Evolutionary conservation across 345 rosid species (phyloP).

Genomic region (Pelargonium nanum): DNA sequence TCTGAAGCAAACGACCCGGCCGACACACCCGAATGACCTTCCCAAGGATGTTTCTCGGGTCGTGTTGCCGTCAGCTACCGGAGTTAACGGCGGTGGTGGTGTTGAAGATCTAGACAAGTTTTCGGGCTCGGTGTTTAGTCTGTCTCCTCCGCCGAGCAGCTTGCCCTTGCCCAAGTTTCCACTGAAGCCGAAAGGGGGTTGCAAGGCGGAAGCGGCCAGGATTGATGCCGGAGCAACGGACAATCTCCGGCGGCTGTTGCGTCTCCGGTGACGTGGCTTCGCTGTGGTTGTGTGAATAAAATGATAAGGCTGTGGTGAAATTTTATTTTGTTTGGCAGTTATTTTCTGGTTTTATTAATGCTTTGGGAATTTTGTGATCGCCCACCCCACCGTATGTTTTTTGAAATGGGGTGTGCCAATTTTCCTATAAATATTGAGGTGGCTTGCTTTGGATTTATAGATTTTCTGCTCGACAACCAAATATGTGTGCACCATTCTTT

Average conservation of each 20-base stretch:
- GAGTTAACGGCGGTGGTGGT: background rate
- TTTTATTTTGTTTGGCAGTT: too few relatives aligned
- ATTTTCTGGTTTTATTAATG: too few relatives aligned
- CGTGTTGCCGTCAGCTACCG: background rate
- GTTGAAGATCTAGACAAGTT: constrained; percentile 3
- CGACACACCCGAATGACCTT: constrained; percentile 13
- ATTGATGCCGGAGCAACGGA: constrained; percentile 51
- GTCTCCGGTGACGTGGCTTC: too few relatives aligned
- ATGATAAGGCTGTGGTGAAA: too few relatives aligned
- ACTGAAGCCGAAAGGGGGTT: constrained; percentile 40
- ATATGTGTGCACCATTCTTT: too few relatives aligned
- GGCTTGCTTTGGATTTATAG: too few relatives aligned
- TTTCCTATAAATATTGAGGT: too few relatives aligned
- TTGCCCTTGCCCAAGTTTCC: constrained; percentile 66
- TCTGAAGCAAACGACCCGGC: background rate
- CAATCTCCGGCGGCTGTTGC: constrained; percentile 52
- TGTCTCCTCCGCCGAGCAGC: constrained; percentile 68
- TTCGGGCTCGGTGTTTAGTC: constrained; percentile 17
- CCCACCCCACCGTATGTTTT: too few relatives aligned
- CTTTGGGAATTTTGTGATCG: too few relatives aligned
- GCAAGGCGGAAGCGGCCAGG: constrained; percentile 45
- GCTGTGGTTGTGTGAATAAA: too few relatives aligned
- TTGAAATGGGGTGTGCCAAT: too few relatives aligned
- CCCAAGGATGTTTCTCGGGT: constrained; percentile 3
- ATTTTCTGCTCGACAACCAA: too few relatives aligned